Base-by-base conservation (phyloP, 495 filamentous ascomycete species). In the Penicillium flavigenum region DNA sequence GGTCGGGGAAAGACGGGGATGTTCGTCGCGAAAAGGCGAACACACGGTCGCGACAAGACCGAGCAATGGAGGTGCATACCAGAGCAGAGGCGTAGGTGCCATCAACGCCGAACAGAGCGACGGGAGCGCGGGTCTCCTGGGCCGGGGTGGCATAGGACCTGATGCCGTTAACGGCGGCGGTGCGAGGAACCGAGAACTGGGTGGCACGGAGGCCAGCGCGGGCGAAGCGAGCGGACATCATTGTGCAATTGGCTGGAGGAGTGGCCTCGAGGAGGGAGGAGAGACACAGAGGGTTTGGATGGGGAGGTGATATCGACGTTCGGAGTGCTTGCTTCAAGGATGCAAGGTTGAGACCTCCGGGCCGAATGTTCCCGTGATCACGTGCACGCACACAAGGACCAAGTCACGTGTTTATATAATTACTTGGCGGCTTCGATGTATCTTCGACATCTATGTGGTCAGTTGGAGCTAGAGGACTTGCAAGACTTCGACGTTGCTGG, bases 1-100 rank as follows among this genome's bases (percentile, higher is more conserved):
- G 56, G 63, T 58, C 52, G 56, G 57, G 50, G 54, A 38, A 56
- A 64, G 47, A 63, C 60, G 60, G 52, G 60, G 52, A 6, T 57
- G 51, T 61, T 56, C 36, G 24, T 31, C n/a, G 76, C 86, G 34
- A 48, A 46, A 54, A 54, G 59, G 56, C 51, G 41, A 32, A 54
- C 31, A 51, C 11, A 17, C 44, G 45, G 61, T 54, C 31, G 49
- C 50, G 14, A 17, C 32, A 14, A 27, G 24, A 42, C 17, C 47
- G n/a, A 24, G 55, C 48, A 45, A 47, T 41, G 54, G 47, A 51
- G 31, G 32, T 48, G 48, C 66, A 73, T 91, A 98, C 94, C 86
- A 98, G 81, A 80, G 94, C 94, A 81, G 86, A 90, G 68, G 94
- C 95, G 80, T 98, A 98, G 69, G 93, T 98, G 67, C 94, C 94